Evolutionary conservation across 352 stramenopile species (phyloP), one percentile per base, ranked within the genome.

Genomic region (Phytophthora pini): DNA sequence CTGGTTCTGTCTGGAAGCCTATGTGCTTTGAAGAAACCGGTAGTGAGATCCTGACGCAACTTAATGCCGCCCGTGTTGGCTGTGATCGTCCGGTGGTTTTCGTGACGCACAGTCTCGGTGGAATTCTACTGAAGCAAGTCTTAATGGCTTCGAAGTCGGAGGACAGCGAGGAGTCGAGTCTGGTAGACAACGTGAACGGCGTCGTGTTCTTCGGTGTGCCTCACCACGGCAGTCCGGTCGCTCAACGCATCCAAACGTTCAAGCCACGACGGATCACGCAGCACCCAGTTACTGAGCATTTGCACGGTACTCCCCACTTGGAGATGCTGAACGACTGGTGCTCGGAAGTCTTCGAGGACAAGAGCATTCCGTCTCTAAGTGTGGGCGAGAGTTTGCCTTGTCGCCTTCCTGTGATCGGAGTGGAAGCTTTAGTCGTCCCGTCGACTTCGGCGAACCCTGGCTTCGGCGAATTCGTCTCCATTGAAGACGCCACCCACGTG

Each of bases 61-160:
- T 95, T 3, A 57, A 83, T 20, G 78, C 80, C 0, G 87, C 87
- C 1, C 74, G 77, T 9, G 82, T 95, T 5, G 87, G 87, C 24
- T 72, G 68, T 46, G 72, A 81, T 27, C 83, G 85, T 7, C 87
- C 87, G 0, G 84, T 95, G 7, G 76, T 94, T 10, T 95, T 95
- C 68, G 84, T 95, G 39, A 93, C 86, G 5, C 87, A 95, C 59
- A 93, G 82, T 61, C 79, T 95, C n/a, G 87, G 87, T n/a, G 87
- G 87, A 6, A 73, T 94, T 5, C 58, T 95, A 31, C 58, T 95
- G 9, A 95, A 95, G 61, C 84, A 95, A 58, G 77, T 95, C 50
- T 75, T 95, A 22, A 67, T 92, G 26, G 76, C 91, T 41, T 80
- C 80, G 1, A 60, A 52, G 13, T 48, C 64, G 1, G 46, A 65